Conservation (phyloP, 306 rosid genomes). For the Canavalia ensiformis region DNA sequence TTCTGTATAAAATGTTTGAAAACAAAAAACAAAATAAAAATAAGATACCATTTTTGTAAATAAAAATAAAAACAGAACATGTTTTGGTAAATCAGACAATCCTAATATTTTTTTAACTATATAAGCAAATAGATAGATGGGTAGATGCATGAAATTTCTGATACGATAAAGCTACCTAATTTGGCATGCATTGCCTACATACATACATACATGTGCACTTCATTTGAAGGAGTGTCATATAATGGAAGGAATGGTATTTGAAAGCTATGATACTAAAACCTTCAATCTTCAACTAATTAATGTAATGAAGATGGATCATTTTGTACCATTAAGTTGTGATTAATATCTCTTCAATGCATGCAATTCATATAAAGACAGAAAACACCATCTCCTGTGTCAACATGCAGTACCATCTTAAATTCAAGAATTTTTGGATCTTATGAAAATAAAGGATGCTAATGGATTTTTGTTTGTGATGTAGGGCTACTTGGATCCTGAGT, state of each 20-base stretch:
- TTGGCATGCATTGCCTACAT: neutral
- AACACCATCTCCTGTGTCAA: neutral
- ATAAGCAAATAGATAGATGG: no score
- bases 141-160: no score
- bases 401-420: neutral
- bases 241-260: neutral
- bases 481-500: conserved; percentile 80
- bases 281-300: neutral
- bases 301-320: neutral
- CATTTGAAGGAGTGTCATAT: neutral
- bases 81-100: no score
- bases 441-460: conserved; percentile 1
- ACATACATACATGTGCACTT: neutral
- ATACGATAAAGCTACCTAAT: neutral
- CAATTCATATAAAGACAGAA: neutral
- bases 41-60: no score
- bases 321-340: neutral
- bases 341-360: neutral
- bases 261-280: neutral
- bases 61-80: no score
- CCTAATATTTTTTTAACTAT: no score
- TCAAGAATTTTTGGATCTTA: neutral
- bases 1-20: no score
- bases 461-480: conserved; percentile 43
- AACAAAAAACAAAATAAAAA: no score